phyloP scores from a whole-genome alignment of 148 eudicot species.

The Pharnaceum exiguum region DNA sequence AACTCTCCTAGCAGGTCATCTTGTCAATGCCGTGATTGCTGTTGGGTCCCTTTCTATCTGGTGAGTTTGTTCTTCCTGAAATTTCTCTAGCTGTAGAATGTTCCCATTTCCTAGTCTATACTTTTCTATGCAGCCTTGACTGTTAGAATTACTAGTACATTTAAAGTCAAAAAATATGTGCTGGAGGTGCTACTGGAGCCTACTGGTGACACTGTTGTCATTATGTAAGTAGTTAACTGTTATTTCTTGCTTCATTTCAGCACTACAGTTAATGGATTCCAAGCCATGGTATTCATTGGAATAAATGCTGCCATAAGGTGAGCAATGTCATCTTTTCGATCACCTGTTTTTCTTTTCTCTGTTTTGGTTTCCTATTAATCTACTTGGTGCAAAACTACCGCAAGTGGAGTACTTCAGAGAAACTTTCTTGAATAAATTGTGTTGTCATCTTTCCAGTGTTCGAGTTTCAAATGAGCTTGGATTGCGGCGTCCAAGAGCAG shows the following conservation, averaged over 20 bases:
- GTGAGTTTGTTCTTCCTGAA: conserved; percentile 29
- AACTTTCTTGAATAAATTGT: background rate
- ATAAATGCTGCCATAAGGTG: conserved; percentile 83
- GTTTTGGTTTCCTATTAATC: background rate
- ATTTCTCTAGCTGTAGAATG: background rate
- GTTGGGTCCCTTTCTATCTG: conserved; percentile 84
- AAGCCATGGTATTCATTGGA: conserved; percentile 70
- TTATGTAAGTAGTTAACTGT: too few relatives aligned
- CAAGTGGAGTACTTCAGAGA: background rate
- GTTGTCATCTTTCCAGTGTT: conserved; percentile 27
- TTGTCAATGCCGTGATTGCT: conserved; percentile 56
- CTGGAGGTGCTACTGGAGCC: background rate
- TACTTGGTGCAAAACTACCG: background rate
- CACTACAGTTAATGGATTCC: conserved; percentile 59
- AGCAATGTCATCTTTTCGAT: background rate
- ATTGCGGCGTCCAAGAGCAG: conserved; percentile 51
- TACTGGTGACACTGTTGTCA: too few relatives aligned
- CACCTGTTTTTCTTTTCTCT: background rate
- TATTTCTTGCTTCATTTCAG: conserved; percentile 41
- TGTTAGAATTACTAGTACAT: too few relatives aligned
- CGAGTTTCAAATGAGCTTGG: conserved; percentile 90
- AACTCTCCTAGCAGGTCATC: conserved; percentile 59
- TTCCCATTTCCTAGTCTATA: background rate
- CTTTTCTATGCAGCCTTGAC: background rate
- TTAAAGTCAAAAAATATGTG: background rate